These are phyloP conservation scores for Yamadazyma dushanensis DNA, from an alignment of 1,139 yeast species.

Conservation along the genomic window DNA sequence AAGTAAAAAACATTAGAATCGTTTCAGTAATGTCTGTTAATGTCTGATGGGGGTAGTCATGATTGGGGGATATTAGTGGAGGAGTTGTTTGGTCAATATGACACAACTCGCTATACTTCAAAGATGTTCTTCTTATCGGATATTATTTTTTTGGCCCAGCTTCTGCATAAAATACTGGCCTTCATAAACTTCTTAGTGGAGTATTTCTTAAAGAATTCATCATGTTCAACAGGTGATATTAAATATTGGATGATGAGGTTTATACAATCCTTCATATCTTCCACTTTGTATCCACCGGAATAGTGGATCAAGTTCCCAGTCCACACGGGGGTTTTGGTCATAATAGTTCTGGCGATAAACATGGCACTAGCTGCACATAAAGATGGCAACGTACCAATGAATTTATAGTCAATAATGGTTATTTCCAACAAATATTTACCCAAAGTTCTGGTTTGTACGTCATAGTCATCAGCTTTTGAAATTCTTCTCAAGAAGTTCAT, in stretches of 20 bases:
- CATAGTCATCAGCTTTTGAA: slow-evolving; percentile 94
- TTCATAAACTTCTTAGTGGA: slow-evolving; percentile 90
- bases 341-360: slow-evolving; percentile 80
- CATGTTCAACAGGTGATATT: slow-evolving; percentile 83
- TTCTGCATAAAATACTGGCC: slow-evolving; percentile 83
- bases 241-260: slow-evolving; percentile 77
- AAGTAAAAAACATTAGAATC: slow-evolving; percentile 2
- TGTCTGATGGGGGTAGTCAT: background rate
- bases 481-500: slow-evolving; percentile 91
- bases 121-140: slow-evolving; percentile 35
- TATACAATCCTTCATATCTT: slow-evolving; percentile 69
- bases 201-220: slow-evolving; percentile 91
- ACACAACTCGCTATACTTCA: slow-evolving; percentile 10
- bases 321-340: slow-evolving; percentile 73
- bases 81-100: background rate
- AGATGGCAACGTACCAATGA: slow-evolving; percentile 79
- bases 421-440: slow-evolving; percentile 89
- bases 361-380: slow-evolving; percentile 89
- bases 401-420: slow-evolving; percentile 75
- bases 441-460: slow-evolving; percentile 85
- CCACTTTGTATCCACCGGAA: slow-evolving; percentile 85
- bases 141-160: slow-evolving; percentile 77
- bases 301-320: slow-evolving; percentile 83
- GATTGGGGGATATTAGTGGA: background rate
- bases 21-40: background rate